These are phyloP conservation scores for Ceratocystis variospora DNA, from an alignment of 2,329 filamentous ascomycete genomes.

Conservation along the genomic window DNA sequence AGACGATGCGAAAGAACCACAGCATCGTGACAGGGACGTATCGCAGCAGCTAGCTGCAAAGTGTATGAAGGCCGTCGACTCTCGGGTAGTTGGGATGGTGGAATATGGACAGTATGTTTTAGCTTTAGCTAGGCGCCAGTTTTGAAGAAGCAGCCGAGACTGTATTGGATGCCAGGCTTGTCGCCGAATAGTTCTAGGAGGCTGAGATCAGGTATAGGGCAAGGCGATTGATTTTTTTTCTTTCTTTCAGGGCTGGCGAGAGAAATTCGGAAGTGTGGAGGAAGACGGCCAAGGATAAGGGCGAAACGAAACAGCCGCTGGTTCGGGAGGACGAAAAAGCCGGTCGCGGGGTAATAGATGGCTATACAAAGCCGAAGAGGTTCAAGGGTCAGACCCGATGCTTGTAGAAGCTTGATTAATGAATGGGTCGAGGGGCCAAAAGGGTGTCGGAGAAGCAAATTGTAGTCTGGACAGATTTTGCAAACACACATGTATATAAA, in stretches of 20 bases:
- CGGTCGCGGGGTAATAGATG: neutral
- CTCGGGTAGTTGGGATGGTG: neutral
- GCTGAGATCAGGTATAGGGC: neutral
- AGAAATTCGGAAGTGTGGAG: neutral
- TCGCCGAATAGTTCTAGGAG: neutral
- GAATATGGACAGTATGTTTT: neutral
- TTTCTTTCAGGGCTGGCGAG: neutral
- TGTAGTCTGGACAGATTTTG: slow-evolving; percentile 3
- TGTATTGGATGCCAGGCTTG: neutral
- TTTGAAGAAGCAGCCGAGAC: neutral
- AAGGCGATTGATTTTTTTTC: neutral
- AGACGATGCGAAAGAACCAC: slow-evolving; percentile 64
- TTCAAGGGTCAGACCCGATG: neutral
- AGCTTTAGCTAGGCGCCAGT: neutral
- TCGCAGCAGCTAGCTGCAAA: neutral
- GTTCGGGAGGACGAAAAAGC: neutral
- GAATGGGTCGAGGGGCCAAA: too few species aligned
- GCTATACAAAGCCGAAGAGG: neutral
- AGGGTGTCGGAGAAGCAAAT: neutral
- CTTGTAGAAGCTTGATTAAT: neutral
- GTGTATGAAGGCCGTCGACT: neutral
- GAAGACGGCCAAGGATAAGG: neutral
- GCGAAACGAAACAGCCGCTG: neutral
- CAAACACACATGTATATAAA: neutral
- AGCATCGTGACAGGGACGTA: slow-evolving; percentile 46